Conservation (phyloP, 2,329 filamentous ascomycete species). For the Pseudopithomyces maydicus region DNA sequence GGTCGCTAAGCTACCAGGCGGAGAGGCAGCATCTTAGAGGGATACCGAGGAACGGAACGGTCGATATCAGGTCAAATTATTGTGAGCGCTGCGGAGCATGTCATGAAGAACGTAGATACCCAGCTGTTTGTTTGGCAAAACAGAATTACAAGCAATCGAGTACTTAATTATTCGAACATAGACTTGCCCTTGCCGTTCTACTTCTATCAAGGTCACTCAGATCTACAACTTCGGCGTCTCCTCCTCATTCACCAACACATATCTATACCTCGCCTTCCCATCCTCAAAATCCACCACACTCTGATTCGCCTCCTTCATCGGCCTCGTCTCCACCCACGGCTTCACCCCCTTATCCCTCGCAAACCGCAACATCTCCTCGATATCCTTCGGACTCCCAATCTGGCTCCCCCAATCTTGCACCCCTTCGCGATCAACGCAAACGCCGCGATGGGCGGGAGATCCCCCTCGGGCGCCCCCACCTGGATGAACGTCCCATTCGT, state of each 20-base stretch:
- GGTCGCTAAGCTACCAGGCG: constrained; percentile 56
- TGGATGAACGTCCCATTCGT: constrained; percentile 68
- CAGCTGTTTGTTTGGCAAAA: neutral
- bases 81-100: neutral
- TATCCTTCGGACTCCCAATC: constrained; percentile 62
- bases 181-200: too few relatives aligned
- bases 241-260: neutral
- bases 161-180: too few relatives aligned
- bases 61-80: neutral
- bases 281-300: neutral
- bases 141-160: neutral
- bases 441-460: constrained; percentile 59
- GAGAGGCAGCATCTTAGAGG: constrained; percentile 7
- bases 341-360: constrained; percentile 63
- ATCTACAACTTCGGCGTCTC: too few relatives aligned
- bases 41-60: neutral
- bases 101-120: constrained; percentile 3
- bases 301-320: constrained; percentile 49
- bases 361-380: constrained; percentile 65
- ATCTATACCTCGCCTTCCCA: neutral
- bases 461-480: constrained; percentile 69
- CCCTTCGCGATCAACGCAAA: constrained; percentile 65
- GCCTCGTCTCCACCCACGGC: constrained; percentile 66
- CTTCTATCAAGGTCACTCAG: too few relatives aligned
- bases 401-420: constrained; percentile 49